Conservation (phyloP, 345 rosid species). For the Sonneratia caseolaris region DNA sequence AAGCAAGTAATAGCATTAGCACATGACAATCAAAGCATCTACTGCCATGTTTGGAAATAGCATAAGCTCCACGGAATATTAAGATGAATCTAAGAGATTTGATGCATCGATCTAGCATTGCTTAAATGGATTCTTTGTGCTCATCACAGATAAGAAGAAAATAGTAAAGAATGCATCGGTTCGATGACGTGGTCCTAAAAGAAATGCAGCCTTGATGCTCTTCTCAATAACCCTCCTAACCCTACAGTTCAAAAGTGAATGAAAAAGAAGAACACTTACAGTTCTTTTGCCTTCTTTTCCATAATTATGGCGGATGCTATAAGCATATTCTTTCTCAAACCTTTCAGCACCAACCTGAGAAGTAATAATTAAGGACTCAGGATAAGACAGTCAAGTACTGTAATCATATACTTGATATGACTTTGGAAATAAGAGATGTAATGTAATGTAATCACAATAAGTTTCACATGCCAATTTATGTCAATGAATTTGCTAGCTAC, state of each 20-base stretch:
- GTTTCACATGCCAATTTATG: too few species aligned
- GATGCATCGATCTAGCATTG: not conserved
- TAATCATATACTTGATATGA: not conserved
- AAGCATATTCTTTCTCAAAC: slow-evolving; percentile 90
- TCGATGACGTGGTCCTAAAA: not conserved
- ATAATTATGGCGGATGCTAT: slow-evolving; percentile 76
- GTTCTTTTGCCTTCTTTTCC: slow-evolving; percentile 95
- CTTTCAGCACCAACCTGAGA: slow-evolving; percentile 74
- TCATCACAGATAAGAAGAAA: not conserved
- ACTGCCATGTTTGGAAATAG: not conserved
- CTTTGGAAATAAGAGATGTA: not conserved
- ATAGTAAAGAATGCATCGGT: not conserved
- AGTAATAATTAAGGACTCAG: slow-evolving; percentile 10
- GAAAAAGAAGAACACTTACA: slow-evolving; percentile 32
- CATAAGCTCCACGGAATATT: not conserved
- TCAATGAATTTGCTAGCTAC: not conserved
- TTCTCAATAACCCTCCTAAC: not conserved
- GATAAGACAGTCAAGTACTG: not conserved
- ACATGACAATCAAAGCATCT: not conserved
- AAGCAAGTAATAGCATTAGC: not conserved
- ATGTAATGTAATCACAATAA: too few species aligned
- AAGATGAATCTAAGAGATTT: not conserved
- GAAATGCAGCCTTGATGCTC: not conserved
- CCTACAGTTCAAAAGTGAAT: not conserved
- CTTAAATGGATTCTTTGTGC: not conserved